Conservation (phyloP, 139 green algal genomes). For the Nannochloris sp. region DNA sequence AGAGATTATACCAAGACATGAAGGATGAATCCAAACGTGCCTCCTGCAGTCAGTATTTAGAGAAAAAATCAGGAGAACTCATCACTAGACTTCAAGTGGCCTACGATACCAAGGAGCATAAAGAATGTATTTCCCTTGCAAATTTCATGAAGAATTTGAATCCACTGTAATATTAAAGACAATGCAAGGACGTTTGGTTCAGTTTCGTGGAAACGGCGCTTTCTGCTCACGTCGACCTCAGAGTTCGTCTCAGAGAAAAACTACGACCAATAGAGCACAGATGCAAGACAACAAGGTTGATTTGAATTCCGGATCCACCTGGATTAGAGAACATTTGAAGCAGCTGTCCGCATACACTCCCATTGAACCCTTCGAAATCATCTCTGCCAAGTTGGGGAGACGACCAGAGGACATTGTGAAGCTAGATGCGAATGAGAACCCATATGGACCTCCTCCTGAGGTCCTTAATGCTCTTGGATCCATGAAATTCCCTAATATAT, state of each 20-base stretch:
- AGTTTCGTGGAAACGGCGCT: neutral
- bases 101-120: neutral
- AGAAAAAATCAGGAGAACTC: slow-evolving; percentile 17
- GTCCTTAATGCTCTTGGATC: slow-evolving; percentile 76
- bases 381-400: slow-evolving; percentile 67
- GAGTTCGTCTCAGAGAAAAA: too few relatives aligned
- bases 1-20: slow-evolving; percentile 7
- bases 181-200: neutral
- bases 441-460: slow-evolving; percentile 94
- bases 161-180: slow-evolving; percentile 5
- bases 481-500: slow-evolving; percentile 93
- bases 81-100: neutral
- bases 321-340: slow-evolving; percentile 82
- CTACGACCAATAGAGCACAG: neutral
- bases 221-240: too few relatives aligned
- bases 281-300: neutral
- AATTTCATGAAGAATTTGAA: neutral
- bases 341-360: slow-evolving; percentile 91
- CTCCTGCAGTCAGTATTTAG: slow-evolving; percentile 1
- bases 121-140: neutral
- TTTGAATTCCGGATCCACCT: slow-evolving; percentile 21
- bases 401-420: slow-evolving; percentile 91
- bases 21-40: neutral
- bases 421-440: slow-evolving; percentile 99
- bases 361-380: slow-evolving; percentile 95